These are phyloP conservation scores for Paracoccidioides lutzii DNA, from an alignment of 2,329 filamentous ascomycete genomes.

Conservation along the genomic window DNA sequence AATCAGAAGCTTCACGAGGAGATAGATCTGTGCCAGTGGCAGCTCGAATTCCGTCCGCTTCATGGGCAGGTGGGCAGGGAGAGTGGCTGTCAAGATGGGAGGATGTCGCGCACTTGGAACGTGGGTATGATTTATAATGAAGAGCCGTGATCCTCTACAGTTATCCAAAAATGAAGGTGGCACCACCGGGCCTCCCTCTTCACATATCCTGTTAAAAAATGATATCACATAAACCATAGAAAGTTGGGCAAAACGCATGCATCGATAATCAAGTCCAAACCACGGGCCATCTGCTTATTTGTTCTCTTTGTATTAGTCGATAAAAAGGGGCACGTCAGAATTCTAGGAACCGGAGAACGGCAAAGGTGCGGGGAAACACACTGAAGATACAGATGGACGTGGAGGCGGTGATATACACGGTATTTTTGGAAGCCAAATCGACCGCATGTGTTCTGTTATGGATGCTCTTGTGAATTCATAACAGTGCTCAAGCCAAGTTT, in stretches of 20 bases:
- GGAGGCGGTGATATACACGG: background rate
- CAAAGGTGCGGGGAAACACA: background rate
- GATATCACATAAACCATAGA: background rate
- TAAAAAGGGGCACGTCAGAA: background rate
- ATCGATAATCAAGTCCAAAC: background rate
- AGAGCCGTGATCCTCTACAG: background rate
- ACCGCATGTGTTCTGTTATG: slow-evolving; percentile 5
- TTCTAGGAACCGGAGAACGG: background rate
- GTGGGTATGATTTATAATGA: background rate
- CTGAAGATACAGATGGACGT: background rate
- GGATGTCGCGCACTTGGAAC: background rate
- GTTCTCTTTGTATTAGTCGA: background rate
- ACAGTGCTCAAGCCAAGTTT: slow-evolving; percentile 6
- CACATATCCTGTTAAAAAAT: background rate
- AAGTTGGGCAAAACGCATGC: background rate
- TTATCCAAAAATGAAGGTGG: background rate
- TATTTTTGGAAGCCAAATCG: slow-evolving; percentile 4
- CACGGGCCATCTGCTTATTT: slow-evolving; percentile 1
- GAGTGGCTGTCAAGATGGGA: background rate
- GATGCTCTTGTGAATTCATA: background rate
- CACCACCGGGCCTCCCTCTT: background rate
- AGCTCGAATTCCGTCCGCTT: background rate
- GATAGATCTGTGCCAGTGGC: background rate
- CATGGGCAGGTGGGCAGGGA: background rate
- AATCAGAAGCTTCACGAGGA: background rate